Base-by-base conservation (phyloP, 2,329 filamentous ascomycete genomes). In the Ilyonectria mors-panacis region DNA sequence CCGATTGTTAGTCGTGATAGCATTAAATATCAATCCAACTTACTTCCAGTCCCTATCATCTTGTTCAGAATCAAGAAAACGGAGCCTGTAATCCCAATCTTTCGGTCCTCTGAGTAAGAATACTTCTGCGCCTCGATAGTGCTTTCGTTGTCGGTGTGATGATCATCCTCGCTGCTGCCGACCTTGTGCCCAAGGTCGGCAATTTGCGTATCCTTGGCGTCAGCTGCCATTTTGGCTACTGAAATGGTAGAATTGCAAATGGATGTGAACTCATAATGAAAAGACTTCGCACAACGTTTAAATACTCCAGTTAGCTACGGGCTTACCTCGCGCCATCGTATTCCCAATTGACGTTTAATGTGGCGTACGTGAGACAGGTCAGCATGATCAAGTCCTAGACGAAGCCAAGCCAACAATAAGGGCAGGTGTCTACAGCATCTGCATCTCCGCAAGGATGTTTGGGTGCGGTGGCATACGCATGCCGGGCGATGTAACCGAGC, bases 11-110 rank as follows among this genome's bases (percentile, higher is more conserved):
- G 66, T 10, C 23, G 3, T 2, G 28, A 5, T 6, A 19, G 1
- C 19, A 26, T 39, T 6, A 8, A 0, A 17, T 4, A 8, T 12
- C 8, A 12, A 4, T 8, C 2, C 1, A 28, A 69, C 85, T 74
- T 75, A 88, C 86, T 87, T 72, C 86, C 87, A 2, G 87, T 88
- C 12, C 87, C 86, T 44, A 89, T 87, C 85, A 89, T 88, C 73
- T 87, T 88, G 65, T 89, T 89, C 19, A 88, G 69, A 44, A 89
- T 88, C 44, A 89, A 69, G 61, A 88, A 88, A 1, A 86, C 83
- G 6, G 86, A 83, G 3, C 86, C 86, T 0, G 83, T 84, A 30
- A 88, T 77, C 0, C 86, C 87, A 21, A 89, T 85, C 76, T 87
- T 87, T 9, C 83, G 77, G 55, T 81, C 80, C 2, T 85, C 84